phyloP scores from a whole-genome alignment of 129 eudicot genomes.

The Lonicera japonica region DNA sequence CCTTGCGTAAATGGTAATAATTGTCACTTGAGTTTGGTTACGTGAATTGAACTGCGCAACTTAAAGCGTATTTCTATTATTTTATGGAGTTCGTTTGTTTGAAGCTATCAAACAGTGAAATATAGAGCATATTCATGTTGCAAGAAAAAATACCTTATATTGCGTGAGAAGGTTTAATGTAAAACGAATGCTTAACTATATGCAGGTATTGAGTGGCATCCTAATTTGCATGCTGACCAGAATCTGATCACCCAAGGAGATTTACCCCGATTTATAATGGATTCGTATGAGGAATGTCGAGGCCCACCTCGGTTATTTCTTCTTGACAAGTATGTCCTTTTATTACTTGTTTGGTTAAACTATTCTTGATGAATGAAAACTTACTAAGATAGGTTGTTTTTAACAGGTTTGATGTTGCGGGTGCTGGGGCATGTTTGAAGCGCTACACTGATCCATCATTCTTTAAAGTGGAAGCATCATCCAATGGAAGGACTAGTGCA shows the following conservation, averaged over 20 bases:
- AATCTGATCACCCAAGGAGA: constrained; percentile 73
- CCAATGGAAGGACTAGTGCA: constrained; percentile 30
- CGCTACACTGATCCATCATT: constrained; percentile 92
- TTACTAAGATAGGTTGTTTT: constrained; percentile 13
- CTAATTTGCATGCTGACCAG: constrained; percentile 45
- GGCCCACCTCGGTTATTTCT: constrained; percentile 97
- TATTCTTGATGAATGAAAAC: constrained; percentile 12
- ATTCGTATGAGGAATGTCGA: constrained; percentile 87
- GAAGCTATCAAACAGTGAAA: background rate
- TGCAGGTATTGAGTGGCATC: constrained; percentile 93
- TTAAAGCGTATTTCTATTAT: background rate
- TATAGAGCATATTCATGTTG: background rate
- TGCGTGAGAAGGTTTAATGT: background rate
- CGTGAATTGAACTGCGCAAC: background rate
- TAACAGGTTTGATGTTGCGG: constrained; percentile 90
- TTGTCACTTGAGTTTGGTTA: background rate
- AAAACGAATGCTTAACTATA: background rate
- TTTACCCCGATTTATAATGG: constrained; percentile 91
- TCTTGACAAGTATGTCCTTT: constrained; percentile 81
- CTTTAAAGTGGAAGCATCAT: constrained; percentile 60
- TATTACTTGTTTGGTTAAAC: constrained; percentile 2
- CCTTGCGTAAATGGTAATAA: background rate
- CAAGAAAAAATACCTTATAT: constrained; percentile 10
- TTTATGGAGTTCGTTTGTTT: background rate
- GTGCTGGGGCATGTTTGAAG: constrained; percentile 93